Conservation (phyloP, 1,139 yeast genomes). For the Candida glucosophila region DNA sequence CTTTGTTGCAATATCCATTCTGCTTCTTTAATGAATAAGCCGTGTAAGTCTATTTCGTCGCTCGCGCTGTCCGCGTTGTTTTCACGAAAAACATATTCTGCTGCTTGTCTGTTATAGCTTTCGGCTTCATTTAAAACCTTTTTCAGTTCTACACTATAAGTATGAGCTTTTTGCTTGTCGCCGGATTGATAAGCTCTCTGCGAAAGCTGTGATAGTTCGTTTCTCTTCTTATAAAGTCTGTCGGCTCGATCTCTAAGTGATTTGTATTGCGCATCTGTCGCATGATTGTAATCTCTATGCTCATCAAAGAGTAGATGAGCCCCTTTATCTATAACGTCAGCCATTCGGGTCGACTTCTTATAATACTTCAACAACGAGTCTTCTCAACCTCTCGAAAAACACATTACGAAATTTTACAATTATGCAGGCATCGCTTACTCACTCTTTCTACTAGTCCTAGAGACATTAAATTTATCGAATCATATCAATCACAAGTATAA, state of each 20-base stretch:
- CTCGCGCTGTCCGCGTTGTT: conserved; percentile 78
- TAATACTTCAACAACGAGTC: too few species aligned
- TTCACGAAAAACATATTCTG: conserved; percentile 80
- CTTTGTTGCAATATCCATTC: conserved; percentile 66
- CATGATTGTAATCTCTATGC: conserved; percentile 62
- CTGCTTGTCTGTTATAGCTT: conserved; percentile 67
- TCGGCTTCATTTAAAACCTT: conserved; percentile 55
- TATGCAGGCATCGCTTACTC: too few species aligned
- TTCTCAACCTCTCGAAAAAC: neutral
- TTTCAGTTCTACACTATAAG: conserved; percentile 63
- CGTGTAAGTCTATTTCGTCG: conserved; percentile 91
- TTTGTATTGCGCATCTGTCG: conserved; percentile 57
- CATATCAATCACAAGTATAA: conserved; percentile 1
- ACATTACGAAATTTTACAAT: neutral
- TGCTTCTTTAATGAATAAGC: conserved; percentile 85
- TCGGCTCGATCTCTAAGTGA: conserved; percentile 63
- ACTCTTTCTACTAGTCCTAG: conserved; percentile 3
- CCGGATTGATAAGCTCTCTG: conserved; percentile 72
- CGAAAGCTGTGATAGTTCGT: conserved; percentile 54
- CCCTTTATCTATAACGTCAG: conserved; percentile 24
- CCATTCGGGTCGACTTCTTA: too few species aligned
- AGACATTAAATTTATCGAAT: too few species aligned
- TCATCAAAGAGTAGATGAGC: conserved; percentile 25
- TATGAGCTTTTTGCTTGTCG: conserved; percentile 64
- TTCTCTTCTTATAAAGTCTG: conserved; percentile 49